Percentiles rank a stretch among this genome's conserved stretches.
Evolutionary conservation across 2,329 filamentous ascomycete genomes (phyloP).

Genomic region (Aspergillus intermedius): DNA sequence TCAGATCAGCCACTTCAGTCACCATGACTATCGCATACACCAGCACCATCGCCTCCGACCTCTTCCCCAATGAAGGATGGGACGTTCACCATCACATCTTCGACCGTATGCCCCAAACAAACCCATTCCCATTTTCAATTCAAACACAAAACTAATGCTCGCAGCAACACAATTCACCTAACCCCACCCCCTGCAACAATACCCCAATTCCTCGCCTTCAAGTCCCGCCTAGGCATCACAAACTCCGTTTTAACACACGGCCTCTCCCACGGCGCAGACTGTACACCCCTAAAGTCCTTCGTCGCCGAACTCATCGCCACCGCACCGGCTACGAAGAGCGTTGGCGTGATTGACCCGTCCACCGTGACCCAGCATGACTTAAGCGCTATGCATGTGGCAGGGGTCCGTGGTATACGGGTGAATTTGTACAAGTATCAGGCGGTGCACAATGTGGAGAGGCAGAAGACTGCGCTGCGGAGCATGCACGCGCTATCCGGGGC

Average conservation of each 20-base stretch:
- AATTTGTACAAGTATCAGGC: slow-evolving; percentile 32
- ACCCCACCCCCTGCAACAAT: slow-evolving; percentile 24
- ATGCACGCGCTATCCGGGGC: slow-evolving; percentile 16
- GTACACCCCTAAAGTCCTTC: slow-evolving; percentile 27
- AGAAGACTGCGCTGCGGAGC: slow-evolving; percentile 27
- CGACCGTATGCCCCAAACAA: slow-evolving; percentile 18
- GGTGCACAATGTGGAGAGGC: slow-evolving; percentile 31
- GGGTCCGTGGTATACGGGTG: slow-evolving; percentile 30
- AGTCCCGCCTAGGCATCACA: slow-evolving; percentile 21
- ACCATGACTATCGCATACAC: slow-evolving; percentile 1
- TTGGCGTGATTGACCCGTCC: slow-evolving; percentile 27
- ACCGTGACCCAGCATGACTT: slow-evolving; percentile 17
- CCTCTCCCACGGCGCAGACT: slow-evolving; percentile 33
- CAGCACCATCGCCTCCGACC: neutral
- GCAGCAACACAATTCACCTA: slow-evolving; percentile 17
- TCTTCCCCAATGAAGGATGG: slow-evolving; percentile 27
- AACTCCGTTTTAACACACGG: slow-evolving; percentile 33
- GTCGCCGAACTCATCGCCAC: slow-evolving; percentile 18
- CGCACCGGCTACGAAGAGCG: slow-evolving; percentile 17
- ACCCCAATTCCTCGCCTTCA: slow-evolving; percentile 19
- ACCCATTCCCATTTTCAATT: neutral
- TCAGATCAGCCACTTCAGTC: neutral
- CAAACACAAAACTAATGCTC: neutral
- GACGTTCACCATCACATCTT: slow-evolving; percentile 31
- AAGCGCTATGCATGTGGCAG: slow-evolving; percentile 18